Conservation (phyloP, 176 grass and related monocot genomes). For the Eremochloa ophiuroides region DNA sequence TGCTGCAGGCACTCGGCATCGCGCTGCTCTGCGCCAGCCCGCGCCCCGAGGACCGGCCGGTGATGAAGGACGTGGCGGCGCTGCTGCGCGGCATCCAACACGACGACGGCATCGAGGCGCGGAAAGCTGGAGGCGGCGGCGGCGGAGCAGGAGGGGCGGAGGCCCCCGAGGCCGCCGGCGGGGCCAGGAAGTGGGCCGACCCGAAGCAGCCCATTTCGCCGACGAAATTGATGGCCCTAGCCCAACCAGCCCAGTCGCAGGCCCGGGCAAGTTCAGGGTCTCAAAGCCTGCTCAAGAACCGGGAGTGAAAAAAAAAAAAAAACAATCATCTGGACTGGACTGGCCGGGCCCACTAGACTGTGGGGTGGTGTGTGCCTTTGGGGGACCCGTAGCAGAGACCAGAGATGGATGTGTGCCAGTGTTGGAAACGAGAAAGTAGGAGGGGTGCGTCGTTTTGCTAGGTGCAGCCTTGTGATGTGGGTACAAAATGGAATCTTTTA, state of each 20-base stretch:
- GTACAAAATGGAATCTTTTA: constrained; percentile 1
- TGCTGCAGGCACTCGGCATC: constrained; percentile 84
- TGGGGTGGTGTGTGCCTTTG: background rate
- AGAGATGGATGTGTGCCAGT: background rate
- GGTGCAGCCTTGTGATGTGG: constrained; percentile 7
- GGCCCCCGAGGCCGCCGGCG: background rate
- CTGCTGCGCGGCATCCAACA: constrained; percentile 65
- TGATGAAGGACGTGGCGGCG: constrained; percentile 84
- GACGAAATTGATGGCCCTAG: constrained; percentile 3
- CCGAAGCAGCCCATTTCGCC: constrained; percentile 29
- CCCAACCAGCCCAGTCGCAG: background rate
- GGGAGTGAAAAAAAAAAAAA: constrained; percentile 3
- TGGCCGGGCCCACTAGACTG: background rate
- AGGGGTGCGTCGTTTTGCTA: constrained; percentile 32
- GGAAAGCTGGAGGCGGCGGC: constrained; percentile 13
- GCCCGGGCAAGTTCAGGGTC: constrained; percentile 19
- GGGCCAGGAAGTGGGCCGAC: constrained; percentile 25
- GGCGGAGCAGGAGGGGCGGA: background rate
- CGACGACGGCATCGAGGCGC: constrained; percentile 34
- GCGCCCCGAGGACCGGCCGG: constrained; percentile 53
- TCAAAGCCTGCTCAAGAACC: constrained; percentile 23
- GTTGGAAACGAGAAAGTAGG: background rate
- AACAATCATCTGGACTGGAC: background rate
- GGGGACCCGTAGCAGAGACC: background rate
- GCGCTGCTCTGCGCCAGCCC: constrained; percentile 67